Evolutionary conservation across 306 rosid genomes (phyloP).

Genomic region (Purshia tridentata): DNA sequence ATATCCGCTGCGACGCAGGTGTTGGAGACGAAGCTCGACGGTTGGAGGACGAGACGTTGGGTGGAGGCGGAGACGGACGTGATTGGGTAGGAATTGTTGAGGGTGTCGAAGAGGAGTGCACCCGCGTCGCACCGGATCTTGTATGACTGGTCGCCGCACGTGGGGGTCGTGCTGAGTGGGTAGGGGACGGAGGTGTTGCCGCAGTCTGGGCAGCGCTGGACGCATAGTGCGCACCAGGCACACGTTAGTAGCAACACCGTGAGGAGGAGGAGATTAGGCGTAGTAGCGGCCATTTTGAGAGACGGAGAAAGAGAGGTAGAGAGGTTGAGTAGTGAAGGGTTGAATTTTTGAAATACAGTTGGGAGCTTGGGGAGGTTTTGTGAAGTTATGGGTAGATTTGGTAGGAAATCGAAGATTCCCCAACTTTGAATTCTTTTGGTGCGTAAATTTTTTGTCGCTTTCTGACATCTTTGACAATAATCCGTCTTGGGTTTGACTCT

Average conservation of each 20-base stretch:
- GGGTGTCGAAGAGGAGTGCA: slow-evolving; percentile 52
- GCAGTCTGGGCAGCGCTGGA: slow-evolving; percentile 50
- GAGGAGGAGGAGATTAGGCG: slow-evolving; percentile 27
- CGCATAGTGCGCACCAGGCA: slow-evolving; percentile 24
- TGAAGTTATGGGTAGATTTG: neutral
- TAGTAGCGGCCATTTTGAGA: slow-evolving; percentile 27
- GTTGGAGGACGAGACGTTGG: slow-evolving; percentile 64
- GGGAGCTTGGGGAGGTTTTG: neutral
- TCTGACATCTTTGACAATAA: neutral
- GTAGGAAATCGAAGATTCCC: neutral
- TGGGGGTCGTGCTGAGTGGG: slow-evolving; percentile 56
- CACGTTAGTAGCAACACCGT: slow-evolving; percentile 37
- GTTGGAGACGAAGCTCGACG: slow-evolving; percentile 41
- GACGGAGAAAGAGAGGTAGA: neutral
- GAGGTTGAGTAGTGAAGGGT: neutral
- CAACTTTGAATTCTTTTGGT: slow-evolving; percentile 1
- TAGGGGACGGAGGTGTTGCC: slow-evolving; percentile 63
- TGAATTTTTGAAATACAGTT: neutral
- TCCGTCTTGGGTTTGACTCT: neutral
- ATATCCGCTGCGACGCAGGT: slow-evolving; percentile 65
- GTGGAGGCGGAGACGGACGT: slow-evolving; percentile 40
- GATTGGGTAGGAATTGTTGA: slow-evolving; percentile 73
- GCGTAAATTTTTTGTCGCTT: neutral
- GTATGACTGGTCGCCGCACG: slow-evolving; percentile 69
- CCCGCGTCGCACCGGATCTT: slow-evolving; percentile 53